Percentiles rank a stretch among this genome's conserved stretches.
phyloP scores from a whole-genome alignment of 2,329 filamentous ascomycete genomes.

The Penicillium italicum region DNA sequence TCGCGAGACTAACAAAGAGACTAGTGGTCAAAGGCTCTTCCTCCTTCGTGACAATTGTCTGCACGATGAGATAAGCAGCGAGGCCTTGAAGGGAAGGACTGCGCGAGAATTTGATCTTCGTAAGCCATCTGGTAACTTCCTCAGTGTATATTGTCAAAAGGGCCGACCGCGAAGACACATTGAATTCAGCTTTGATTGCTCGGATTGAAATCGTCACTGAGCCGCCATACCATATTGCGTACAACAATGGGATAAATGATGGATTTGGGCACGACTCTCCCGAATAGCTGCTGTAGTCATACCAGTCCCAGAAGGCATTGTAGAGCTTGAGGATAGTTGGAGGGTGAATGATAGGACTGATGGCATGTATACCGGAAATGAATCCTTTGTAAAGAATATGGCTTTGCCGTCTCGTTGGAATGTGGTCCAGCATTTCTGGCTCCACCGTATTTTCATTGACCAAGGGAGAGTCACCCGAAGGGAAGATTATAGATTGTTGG shows the following conservation, averaged over 20 bases:
- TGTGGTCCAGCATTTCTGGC: constrained; percentile 40
- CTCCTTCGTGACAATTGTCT: constrained; percentile 47
- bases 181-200: constrained; percentile 42
- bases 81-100: constrained; percentile 46
- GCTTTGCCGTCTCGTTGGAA: constrained; percentile 45
- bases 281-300: constrained; percentile 37
- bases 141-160: constrained; percentile 42
- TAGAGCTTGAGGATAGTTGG: constrained; percentile 42
- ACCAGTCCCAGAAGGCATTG: constrained; percentile 47
- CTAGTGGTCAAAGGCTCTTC: constrained; percentile 50
- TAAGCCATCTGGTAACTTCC: constrained; percentile 44
- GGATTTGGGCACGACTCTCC: constrained; percentile 39
- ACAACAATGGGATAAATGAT: constrained; percentile 44
- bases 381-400: constrained; percentile 48
- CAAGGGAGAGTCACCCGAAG: constrained; percentile 36
- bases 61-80: constrained; percentile 47
- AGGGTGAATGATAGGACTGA: constrained; percentile 46
- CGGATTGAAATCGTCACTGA: constrained; percentile 44
- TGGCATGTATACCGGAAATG: constrained; percentile 46
- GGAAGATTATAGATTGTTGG: constrained; percentile 38
- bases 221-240: constrained; percentile 49
- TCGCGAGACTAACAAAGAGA: constrained; percentile 47
- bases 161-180: constrained; percentile 32
- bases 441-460: constrained; percentile 34
- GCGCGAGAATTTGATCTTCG: constrained; percentile 44